Evolutionary conservation across 2,329 filamentous ascomycete genomes (phyloP).

Genomic region (Daldinia eschscholtzii): DNA sequence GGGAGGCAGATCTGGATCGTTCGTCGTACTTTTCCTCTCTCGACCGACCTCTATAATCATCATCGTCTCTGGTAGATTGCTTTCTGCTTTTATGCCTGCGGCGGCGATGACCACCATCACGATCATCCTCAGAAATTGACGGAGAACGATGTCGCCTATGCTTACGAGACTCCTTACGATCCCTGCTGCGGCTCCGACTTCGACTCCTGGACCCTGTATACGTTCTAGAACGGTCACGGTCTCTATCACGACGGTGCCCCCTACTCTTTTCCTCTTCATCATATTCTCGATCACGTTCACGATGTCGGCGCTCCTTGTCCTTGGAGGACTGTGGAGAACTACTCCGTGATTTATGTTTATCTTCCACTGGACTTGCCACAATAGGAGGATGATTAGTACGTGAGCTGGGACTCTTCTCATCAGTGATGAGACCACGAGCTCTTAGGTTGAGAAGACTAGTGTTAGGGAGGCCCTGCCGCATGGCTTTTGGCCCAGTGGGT

Average conservation of each 20-base stretch:
- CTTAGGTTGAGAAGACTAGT: slow-evolving; percentile 78
- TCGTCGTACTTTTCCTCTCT: slow-evolving; percentile 62
- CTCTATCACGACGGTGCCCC: slow-evolving; percentile 49
- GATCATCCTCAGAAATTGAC: slow-evolving; percentile 61
- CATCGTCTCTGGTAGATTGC: slow-evolving; percentile 61
- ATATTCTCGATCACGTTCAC: slow-evolving; percentile 54
- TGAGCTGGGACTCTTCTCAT: slow-evolving; percentile 53
- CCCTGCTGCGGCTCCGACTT: slow-evolving; percentile 56
- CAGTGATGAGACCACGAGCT: slow-evolving; percentile 63
- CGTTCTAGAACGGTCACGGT: slow-evolving; percentile 50
- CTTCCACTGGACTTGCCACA: slow-evolving; percentile 53
- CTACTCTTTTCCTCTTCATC: slow-evolving; percentile 49
- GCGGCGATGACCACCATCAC: slow-evolving; percentile 64
- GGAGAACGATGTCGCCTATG: slow-evolving; percentile 69
- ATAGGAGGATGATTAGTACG: slow-evolving; percentile 50
- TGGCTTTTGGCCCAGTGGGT: slow-evolving; percentile 92
- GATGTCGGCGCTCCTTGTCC: slow-evolving; percentile 53
- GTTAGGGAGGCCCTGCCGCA: slow-evolving; percentile 89
- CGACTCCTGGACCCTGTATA: slow-evolving; percentile 53
- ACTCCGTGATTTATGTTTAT: slow-evolving; percentile 60
- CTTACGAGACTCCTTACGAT: slow-evolving; percentile 62
- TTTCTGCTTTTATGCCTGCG: slow-evolving; percentile 63
- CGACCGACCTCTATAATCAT: slow-evolving; percentile 56
- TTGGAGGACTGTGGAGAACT: slow-evolving; percentile 59
- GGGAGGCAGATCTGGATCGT: slow-evolving; percentile 74